phyloP scores from a whole-genome alignment of 495 filamentous ascomycete genomes.

The Neurospora africana region DNA sequence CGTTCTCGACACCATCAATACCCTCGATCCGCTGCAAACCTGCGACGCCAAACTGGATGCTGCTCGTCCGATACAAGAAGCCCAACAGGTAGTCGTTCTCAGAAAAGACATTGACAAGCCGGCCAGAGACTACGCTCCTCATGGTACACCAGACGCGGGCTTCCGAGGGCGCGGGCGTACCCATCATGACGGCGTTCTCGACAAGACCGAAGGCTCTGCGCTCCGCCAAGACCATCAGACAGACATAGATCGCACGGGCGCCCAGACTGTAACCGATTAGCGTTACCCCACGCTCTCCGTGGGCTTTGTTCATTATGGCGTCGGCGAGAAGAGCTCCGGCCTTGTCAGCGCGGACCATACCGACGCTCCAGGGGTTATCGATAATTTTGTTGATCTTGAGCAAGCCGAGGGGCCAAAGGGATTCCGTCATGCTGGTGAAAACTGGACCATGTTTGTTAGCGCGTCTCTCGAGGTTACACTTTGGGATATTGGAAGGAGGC shows the following conservation, averaged over 20 bases:
- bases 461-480: conserved; percentile 4
- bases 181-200: conserved; percentile 76
- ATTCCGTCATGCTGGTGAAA: conserved; percentile 58
- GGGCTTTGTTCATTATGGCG: conserved; percentile 73
- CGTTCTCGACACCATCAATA: conserved; percentile 46
- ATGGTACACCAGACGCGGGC: conserved; percentile 41
- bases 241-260: conserved; percentile 77
- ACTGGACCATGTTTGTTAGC: conserved; percentile 42
- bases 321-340: conserved; percentile 78
- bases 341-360: conserved; percentile 75
- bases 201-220: conserved; percentile 75
- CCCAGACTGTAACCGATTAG: conserved; percentile 88
- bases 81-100: conserved; percentile 50
- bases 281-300: conserved; percentile 81
- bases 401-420: conserved; percentile 66
- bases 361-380: conserved; percentile 84
- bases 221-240: conserved; percentile 64
- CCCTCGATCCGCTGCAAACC: conserved; percentile 45
- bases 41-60: conserved; percentile 46
- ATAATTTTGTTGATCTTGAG: conserved; percentile 71
- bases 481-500: conserved; percentile 7
- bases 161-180: conserved; percentile 61
- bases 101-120: conserved; percentile 51
- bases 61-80: conserved; percentile 46
- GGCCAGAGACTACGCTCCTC: conserved; percentile 44